Evolutionary conservation across 176 grass and related monocot species (phyloP).

Genomic region (Thinopyrum elongatum): DNA sequence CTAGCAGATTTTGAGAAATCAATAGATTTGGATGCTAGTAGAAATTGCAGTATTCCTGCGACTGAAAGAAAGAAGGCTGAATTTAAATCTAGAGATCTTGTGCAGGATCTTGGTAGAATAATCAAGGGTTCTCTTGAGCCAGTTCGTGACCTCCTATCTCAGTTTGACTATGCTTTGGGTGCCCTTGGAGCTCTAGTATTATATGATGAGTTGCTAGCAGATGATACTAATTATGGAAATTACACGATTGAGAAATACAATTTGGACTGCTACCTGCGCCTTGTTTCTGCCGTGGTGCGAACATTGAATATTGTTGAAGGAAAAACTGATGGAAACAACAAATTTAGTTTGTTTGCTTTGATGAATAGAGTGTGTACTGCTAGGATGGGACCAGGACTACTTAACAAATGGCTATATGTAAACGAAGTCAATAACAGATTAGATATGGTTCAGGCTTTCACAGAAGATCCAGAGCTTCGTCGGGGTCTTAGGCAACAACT

Average conservation of each 20-base stretch:
- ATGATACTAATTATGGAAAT: conserved; percentile 76
- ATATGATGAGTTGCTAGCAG: conserved; percentile 78
- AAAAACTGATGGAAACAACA: no score
- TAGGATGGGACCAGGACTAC: no score
- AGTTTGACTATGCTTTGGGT: conserved; percentile 77
- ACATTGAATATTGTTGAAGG: no score
- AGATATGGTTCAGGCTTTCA: no score
- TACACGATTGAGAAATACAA: conserved; percentile 88
- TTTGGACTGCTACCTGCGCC: no score
- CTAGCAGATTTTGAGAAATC: conserved; percentile 66
- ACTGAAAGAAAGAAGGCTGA: conserved; percentile 81
- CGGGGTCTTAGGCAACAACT: no score
- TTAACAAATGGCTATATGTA: no score
- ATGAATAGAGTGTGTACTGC: no score
- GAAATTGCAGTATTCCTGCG: conserved; percentile 67
- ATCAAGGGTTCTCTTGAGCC: conserved; percentile 83
- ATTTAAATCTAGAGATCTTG: conserved; percentile 82
- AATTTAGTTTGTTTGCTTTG: no score
- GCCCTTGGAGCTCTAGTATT: conserved; percentile 73
- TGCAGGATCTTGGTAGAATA: conserved; percentile 90
- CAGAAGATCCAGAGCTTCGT: no score
- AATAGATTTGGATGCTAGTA: conserved; percentile 61
- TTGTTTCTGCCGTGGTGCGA: no score
- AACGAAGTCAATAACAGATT: no score
- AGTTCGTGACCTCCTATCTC: conserved; percentile 79